A percentile compares a stretch with the other conserved stretches of the same genome.
These are phyloP conservation scores for Ambrosia trifida DNA, from an alignment of 129 eudicot genomes.

Conservation along the genomic window DNA sequence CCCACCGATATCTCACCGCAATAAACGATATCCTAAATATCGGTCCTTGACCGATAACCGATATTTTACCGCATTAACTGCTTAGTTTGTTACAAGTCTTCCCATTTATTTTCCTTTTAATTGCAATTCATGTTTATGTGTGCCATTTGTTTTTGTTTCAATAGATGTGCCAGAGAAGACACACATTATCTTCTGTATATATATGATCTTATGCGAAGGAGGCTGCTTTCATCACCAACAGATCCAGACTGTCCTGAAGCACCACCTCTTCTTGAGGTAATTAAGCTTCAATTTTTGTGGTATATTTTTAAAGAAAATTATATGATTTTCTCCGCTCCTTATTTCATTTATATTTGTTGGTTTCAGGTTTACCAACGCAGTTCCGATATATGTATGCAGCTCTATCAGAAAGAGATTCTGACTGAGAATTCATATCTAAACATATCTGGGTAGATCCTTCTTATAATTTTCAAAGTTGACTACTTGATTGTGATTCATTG, in stretches of 20 bases:
- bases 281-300: constrained; percentile 2
- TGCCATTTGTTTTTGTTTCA: constrained; percentile 8
- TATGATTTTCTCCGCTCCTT: constrained; percentile 2
- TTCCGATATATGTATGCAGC: constrained; percentile 77
- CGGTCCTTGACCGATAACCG: too few relatives aligned
- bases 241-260: constrained; percentile 62
- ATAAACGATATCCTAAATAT: too few relatives aligned
- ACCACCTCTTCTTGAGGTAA: constrained; percentile 66
- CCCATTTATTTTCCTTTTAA: not conserved
- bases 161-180: constrained; percentile 94
- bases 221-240: constrained; percentile 54
- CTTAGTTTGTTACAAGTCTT: constrained; percentile 15
- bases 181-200: constrained; percentile 91
- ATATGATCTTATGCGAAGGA: constrained; percentile 70
- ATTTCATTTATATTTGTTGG: constrained; percentile 16
- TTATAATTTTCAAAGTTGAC: constrained; percentile 8
- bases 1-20: too few relatives aligned
- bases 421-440: constrained; percentile 68
- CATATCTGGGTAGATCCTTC: constrained; percentile 65
- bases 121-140: constrained; percentile 12
- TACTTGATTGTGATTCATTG: constrained; percentile 22
- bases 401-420: constrained; percentile 76
- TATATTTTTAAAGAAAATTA: not conserved
- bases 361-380: constrained; percentile 87
- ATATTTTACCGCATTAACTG: too few relatives aligned